Percentiles rank a stretch among this genome's conserved stretches.
These are phyloP conservation scores for Beauveria australis DNA, from an alignment of 2,329 filamentous ascomycete genomes.

Conservation along the genomic window DNA sequence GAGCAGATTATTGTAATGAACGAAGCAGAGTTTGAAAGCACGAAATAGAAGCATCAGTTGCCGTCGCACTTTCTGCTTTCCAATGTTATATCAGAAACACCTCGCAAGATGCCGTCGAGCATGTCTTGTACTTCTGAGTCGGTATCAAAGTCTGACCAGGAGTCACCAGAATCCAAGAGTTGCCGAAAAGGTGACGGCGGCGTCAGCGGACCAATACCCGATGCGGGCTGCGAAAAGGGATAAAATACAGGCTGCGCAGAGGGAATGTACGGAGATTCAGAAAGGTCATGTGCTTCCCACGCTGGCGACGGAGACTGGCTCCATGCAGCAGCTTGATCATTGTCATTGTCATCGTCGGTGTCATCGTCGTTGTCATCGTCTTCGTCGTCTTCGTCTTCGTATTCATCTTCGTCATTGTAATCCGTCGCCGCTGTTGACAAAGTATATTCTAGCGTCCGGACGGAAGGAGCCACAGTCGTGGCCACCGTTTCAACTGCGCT, in stretches of 20 bases:
- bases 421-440: neutral
- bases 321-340: neutral
- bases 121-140: neutral
- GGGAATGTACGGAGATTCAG: neutral
- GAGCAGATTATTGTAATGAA: neutral
- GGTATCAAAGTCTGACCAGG: neutral
- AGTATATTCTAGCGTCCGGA: neutral
- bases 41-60: neutral
- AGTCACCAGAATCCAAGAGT: neutral
- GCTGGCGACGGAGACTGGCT: neutral
- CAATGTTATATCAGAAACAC: neutral
- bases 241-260: constrained; percentile 11
- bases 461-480: neutral
- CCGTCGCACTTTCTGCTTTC: neutral
- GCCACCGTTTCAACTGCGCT: no score
- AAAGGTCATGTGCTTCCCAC: neutral
- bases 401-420: neutral
- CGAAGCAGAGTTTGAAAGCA: neutral
- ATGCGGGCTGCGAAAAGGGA: constrained; percentile 3
- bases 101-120: neutral
- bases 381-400: neutral
- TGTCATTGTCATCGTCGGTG: neutral
- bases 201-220: constrained; percentile 1
- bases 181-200: neutral
- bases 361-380: neutral